Evolutionary conservation across 352 stramenopile genomes (phyloP), one percentile per base, ranked within the genome.

Genomic region (Plasmopara halstedii): DNA sequence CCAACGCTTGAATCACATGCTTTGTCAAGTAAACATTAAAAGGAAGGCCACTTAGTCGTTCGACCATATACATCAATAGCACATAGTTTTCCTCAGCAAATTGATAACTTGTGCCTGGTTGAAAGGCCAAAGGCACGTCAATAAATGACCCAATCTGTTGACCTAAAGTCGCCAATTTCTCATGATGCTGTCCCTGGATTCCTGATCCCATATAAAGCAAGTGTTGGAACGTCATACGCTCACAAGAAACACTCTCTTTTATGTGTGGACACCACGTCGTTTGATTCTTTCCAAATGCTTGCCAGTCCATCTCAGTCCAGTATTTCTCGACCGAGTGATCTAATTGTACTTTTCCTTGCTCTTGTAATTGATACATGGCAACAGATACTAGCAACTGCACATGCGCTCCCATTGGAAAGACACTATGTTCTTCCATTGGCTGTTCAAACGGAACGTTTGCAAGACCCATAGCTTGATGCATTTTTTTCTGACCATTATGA

Each of bases 121-220:
- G 47, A 22, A 85, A 85, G 22, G 60, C 61, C 25, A 85, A 57
- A 19, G 68, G 71, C 3, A 56, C 53, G 20, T 82, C 64, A 51
- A 85, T 70, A 39, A 82, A 83, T 17, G 35, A 22, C 2, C 61
- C 68, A 8, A 83, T 49, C 35, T 80, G 60, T 15, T 42, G 26
- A 0, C 51, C 70, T 14, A 76, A 53, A 2, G 59, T 58, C 20
- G 49, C 58, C 27, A 72, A 25, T 3, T 53, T 52, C 15, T 67
- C 23, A 1, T 23, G 4, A 7, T 37, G 27, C 5, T 52, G 41
- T 26, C 65, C 61, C 19, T 55, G 41, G 11, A 85, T 46, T 1
- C 73, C 73, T 0, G 73, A 85, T 5, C 65, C 58, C 73, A 83
- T 83, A 39, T 64, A 64, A 39, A 85, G n/a, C n/a, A 85, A 61